A percentile compares a stretch with the other conserved stretches of the same genome.
Evolutionary conservation across 306 rosid genomes (phyloP).

Genomic region (Geum urbanum): DNA sequence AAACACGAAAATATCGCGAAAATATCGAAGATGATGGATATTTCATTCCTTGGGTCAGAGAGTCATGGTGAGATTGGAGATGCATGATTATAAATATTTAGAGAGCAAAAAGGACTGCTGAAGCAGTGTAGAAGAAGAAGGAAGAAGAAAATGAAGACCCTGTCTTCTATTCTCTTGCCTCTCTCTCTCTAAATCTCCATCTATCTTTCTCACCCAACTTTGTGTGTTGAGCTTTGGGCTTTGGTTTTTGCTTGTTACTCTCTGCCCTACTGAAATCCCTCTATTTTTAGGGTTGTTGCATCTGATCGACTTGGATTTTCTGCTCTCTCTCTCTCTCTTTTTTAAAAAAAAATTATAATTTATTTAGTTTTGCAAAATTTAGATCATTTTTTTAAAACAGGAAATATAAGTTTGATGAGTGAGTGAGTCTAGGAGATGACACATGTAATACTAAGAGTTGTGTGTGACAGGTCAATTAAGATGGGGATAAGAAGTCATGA

Average conservation of each 20-base stretch:
- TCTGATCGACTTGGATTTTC: neutral
- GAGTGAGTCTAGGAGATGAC: neutral
- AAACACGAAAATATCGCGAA: no score
- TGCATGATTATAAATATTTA: neutral
- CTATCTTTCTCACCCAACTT: no score
- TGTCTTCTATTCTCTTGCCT: neutral
- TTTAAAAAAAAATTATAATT: no score
- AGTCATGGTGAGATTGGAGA: neutral
- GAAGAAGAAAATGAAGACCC: neutral
- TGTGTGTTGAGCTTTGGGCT: neutral
- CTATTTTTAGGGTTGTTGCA: neutral
- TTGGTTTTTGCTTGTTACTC: constrained; percentile 1
- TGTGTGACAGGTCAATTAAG: constrained; percentile 3
- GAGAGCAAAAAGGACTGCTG: neutral
- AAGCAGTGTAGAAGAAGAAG: neutral
- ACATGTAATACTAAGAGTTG: neutral
- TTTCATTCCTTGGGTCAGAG: no score
- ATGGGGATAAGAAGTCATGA: neutral
- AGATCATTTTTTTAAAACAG: neutral
- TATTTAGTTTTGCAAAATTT: neutral
- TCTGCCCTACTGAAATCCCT: neutral
- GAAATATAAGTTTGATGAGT: neutral
- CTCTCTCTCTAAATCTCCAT: neutral
- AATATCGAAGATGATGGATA: no score
- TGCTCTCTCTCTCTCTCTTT: constrained; percentile 3